phyloP scores from a whole-genome alignment of 129 eudicot species.

The Oenanthe sinensis region DNA sequence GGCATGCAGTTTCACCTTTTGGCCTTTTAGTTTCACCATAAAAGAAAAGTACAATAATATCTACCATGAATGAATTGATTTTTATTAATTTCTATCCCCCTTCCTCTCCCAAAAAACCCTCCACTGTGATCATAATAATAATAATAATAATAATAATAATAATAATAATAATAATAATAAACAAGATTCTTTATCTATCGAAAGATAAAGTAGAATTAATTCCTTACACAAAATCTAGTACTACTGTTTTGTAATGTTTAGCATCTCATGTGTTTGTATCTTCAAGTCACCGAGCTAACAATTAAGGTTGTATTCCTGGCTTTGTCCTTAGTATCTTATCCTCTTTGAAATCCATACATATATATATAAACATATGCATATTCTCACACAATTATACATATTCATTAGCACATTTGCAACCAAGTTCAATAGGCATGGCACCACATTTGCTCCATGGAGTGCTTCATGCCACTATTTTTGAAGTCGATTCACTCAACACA shows the following conservation, averaged over 20 bases:
- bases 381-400: neutral
- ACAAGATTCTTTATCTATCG: neutral
- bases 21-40: no score
- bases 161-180: no score
- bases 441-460: conserved; percentile 69
- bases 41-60: no score
- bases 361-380: conserved; percentile 1
- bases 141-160: no score
- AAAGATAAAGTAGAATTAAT: neutral
- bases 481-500: conserved; percentile 38
- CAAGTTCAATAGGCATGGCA: conserved; percentile 26
- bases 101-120: no score
- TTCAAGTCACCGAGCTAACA: conserved; percentile 7
- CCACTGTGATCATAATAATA: no score
- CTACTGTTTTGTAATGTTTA: conserved; percentile 11
- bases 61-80: no score
- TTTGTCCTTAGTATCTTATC: conserved; percentile 5
- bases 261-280: conserved; percentile 6
- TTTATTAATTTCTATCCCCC: no score
- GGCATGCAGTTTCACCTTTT: no score
- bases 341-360: conserved; percentile 4
- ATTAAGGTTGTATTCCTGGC: neutral
- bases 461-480: conserved; percentile 57
- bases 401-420: neutral
- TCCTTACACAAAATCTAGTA: neutral